These are phyloP conservation scores for Fusarium agapanthi DNA, from an alignment of 2,329 filamentous ascomycete species.

Conservation along the genomic window DNA sequence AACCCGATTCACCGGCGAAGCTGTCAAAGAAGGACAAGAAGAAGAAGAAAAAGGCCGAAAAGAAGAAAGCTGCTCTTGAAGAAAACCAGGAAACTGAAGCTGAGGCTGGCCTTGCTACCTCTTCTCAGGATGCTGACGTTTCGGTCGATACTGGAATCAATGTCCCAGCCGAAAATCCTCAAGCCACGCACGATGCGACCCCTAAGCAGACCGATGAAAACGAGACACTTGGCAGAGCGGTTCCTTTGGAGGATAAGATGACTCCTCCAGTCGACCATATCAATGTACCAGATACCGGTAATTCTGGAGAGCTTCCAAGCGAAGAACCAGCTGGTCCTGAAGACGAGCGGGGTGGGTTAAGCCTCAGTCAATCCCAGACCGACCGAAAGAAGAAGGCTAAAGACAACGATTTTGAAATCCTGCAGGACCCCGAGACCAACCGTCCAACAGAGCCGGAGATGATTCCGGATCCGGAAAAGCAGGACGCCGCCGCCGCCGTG, in stretches of 20 bases:
- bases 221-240: constrained; percentile 9
- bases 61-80: constrained; percentile 42
- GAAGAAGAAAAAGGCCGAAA: constrained; percentile 43
- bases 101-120: constrained; percentile 23
- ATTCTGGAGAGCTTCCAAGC: constrained; percentile 33
- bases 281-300: constrained; percentile 28
- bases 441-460: constrained; percentile 35
- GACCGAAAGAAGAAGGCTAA: constrained; percentile 49
- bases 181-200: constrained; percentile 22
- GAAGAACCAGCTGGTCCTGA: constrained; percentile 41
- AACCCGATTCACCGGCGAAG: constrained; percentile 36
- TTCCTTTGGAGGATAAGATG: constrained; percentile 7
- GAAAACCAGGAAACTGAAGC: constrained; percentile 28
- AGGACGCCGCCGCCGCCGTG: constrained; percentile 38
- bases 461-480: constrained; percentile 40
- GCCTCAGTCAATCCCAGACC: constrained; percentile 43
- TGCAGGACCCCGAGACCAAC: constrained; percentile 42
- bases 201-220: constrained; percentile 26
- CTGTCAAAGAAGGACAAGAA: constrained; percentile 49
- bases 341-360: constrained; percentile 44
- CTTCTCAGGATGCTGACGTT: constrained; percentile 24
- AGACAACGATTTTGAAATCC: constrained; percentile 42
- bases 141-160: constrained; percentile 19
- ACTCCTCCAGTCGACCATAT: constrained; percentile 10
- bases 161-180: constrained; percentile 5